Conservation (phyloP, 768 basidiomycete genomes). For the Piloderma croceum region DNA sequence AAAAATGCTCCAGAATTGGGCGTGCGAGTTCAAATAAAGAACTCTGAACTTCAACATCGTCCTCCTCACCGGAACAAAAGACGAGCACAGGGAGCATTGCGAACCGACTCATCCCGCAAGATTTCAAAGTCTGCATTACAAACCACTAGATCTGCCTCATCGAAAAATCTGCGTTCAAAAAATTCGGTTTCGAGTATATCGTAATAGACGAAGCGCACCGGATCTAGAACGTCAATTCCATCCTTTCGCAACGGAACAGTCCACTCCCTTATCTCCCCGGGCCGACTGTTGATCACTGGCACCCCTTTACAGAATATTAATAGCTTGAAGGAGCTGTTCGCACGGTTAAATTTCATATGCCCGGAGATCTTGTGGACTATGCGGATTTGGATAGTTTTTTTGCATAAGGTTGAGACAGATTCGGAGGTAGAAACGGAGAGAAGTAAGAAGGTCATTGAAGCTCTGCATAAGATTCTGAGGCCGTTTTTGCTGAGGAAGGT, state of each 20-base stretch:
- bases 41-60: slow-evolving; percentile 81
- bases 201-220: slow-evolving; percentile 98
- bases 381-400: slow-evolving; percentile 88
- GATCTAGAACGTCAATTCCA: slow-evolving; percentile 98
- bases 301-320: slow-evolving; percentile 98
- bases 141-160: slow-evolving; percentile 97
- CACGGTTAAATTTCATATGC: slow-evolving; percentile 90
- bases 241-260: slow-evolving; percentile 94
- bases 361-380: slow-evolving; percentile 91
- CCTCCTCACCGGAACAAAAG: slow-evolving; percentile 79
- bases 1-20: slow-evolving; percentile 97
- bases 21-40: slow-evolving; percentile 89
- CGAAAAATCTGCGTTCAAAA: slow-evolving; percentile 87
- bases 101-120: slow-evolving; percentile 71
- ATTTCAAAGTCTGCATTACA: slow-evolving; percentile 93
- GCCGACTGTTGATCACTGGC: slow-evolving; percentile 90
- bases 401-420: slow-evolving; percentile 72
- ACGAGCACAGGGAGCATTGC: slow-evolving; percentile 82
- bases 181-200: slow-evolving; percentile 96
- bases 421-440: slow-evolving; percentile 59
- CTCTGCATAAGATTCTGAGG: slow-evolving; percentile 91
- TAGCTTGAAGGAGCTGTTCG: slow-evolving; percentile 92
- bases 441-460: slow-evolving; percentile 92
- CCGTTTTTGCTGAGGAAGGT: slow-evolving; percentile 93
- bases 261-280: slow-evolving; percentile 81